A percentile compares a stretch with the other conserved stretches of the same genome.
phyloP scores from a whole-genome alignment of 345 rosid genomes.

The Populus nigra region DNA sequence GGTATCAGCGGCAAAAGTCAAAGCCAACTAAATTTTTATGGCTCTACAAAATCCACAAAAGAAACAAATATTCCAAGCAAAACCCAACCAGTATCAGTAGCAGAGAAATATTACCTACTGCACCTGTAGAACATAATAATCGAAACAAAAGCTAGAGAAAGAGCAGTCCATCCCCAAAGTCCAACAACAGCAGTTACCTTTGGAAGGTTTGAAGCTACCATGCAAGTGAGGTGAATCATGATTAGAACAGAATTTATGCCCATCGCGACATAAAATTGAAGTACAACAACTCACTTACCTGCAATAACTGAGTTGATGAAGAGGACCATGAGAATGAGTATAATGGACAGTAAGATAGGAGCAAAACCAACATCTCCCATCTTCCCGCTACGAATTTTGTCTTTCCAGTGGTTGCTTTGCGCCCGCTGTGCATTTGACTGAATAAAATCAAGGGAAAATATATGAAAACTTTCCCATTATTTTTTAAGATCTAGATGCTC shows the following conservation, averaged over 20 bases:
- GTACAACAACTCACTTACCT: conserved; percentile 37
- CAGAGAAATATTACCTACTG: conserved; percentile 58
- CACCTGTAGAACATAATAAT: conserved; percentile 65
- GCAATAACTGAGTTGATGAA: conserved; percentile 72
- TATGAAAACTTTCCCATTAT: not conserved
- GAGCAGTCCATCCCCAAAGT: conserved; percentile 74
- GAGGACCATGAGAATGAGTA: conserved; percentile 49
- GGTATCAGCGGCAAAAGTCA: not conserved
- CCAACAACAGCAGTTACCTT: conserved; percentile 83
- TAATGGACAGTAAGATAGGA: conserved; percentile 55
- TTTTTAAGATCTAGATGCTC: not conserved
- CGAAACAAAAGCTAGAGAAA: conserved; percentile 59
- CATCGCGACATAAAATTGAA: not conserved
- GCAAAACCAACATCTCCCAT: conserved; percentile 64
- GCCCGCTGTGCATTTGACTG: conserved; percentile 62
- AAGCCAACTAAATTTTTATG: not conserved
- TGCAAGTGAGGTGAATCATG: conserved; percentile 21
- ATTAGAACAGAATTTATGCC: conserved; percentile 10
- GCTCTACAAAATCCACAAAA: not conserved
- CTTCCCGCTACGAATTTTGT: conserved; percentile 53
- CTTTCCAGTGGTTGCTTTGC: conserved; percentile 35
- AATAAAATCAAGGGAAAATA: conserved; percentile 10
- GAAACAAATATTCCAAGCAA: not conserved
- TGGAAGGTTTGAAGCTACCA: conserved; percentile 71
- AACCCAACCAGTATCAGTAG: conserved; percentile 10